Evolutionary conservation across 2,329 filamentous ascomycete species (phyloP), one percentile per base, ranked within the genome.

Genomic region (Corniculantispora saksenae): DNA sequence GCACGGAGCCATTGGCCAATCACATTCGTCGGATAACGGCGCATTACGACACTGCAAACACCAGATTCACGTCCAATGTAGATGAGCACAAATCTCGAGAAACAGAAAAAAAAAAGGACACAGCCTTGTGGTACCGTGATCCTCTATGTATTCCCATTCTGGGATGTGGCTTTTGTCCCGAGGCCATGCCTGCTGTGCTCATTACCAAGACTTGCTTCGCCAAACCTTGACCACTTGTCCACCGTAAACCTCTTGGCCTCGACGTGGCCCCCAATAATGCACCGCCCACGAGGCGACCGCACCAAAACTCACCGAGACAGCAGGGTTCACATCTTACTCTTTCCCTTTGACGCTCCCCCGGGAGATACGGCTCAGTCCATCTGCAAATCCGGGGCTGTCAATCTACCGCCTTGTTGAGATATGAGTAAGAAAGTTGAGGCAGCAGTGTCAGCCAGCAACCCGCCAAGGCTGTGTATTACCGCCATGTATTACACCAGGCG

Each of bases 1-100:
- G n/a, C 25, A n/a, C 27, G 12, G 38, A 63, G 60, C 56, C 47
- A 60, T 64, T 64, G 63, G 40, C 63, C 63, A 64, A 64, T 64
- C 63, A 64, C 29, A 43, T n/a, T 21, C 19, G 17, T 32, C 56
- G 56, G 63, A 64, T 64, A 64, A 64, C 63, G 63, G 56, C 56
- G 48, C 47, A 53, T 64, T 59, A 64, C 63, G 48, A 25, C 61
- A 55, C 19, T 19, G 8, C 21, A 32, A 35, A n/a, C 35, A 43
- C 38, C 38, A 25, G 40, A 35, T 55, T 62, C 47, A 21, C 32
- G 21, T 59, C 25, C n/a, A 32, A 19, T 56, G 35, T 53, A 53
- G 47, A 53, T 38, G 32, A 38, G 32, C 53, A 19, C 21, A 40
- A n/a, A 8, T 43, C 53, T 54, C 27, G 51, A 54, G 29, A 50